phyloP scores from a whole-genome alignment of 164 flowering plant species.

The Liquidambar formosana region DNA sequence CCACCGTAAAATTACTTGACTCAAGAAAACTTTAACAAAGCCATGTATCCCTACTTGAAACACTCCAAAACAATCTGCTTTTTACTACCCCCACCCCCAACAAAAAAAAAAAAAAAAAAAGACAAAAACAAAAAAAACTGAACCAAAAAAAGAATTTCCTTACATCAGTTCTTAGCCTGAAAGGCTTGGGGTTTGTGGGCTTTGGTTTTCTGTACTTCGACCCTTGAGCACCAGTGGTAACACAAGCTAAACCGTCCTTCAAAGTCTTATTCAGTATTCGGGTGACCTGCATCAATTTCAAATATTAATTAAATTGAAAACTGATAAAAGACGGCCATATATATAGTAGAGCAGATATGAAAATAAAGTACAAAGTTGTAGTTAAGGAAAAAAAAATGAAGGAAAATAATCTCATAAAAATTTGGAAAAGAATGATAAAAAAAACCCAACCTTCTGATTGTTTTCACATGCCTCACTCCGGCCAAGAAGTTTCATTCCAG shows the following conservation, averaged over 20 bases:
- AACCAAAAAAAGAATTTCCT: constrained; percentile 14
- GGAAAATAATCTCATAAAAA: neutral
- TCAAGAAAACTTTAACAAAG: neutral
- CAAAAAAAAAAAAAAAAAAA: no score
- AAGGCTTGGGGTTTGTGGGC: constrained; percentile 88
- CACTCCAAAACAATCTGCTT: neutral
- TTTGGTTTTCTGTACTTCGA: constrained; percentile 56
- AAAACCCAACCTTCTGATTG: constrained; percentile 32
- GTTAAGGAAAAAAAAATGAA: neutral
- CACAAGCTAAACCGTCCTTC: constrained; percentile 29
- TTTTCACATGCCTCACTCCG: constrained; percentile 18
- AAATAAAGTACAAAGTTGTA: neutral
- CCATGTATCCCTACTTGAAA: neutral
- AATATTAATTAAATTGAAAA: neutral
- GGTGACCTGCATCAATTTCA: constrained; percentile 31
- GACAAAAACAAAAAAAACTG: neutral
- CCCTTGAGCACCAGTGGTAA: constrained; percentile 33
- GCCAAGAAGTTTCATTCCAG: constrained; percentile 23
- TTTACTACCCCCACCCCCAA: no score
- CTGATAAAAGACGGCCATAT: neutral
- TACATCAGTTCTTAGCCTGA: constrained; percentile 87
- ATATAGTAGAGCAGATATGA: neutral
- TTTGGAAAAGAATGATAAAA: constrained; percentile 2
- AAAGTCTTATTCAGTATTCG: constrained; percentile 22
- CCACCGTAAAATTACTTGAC: neutral